Percentiles rank a stretch among this genome's conserved stretches.
Evolutionary conservation across 2,329 filamentous ascomycete species (phyloP).

Genomic region (Aspergillus luchuensis): DNA sequence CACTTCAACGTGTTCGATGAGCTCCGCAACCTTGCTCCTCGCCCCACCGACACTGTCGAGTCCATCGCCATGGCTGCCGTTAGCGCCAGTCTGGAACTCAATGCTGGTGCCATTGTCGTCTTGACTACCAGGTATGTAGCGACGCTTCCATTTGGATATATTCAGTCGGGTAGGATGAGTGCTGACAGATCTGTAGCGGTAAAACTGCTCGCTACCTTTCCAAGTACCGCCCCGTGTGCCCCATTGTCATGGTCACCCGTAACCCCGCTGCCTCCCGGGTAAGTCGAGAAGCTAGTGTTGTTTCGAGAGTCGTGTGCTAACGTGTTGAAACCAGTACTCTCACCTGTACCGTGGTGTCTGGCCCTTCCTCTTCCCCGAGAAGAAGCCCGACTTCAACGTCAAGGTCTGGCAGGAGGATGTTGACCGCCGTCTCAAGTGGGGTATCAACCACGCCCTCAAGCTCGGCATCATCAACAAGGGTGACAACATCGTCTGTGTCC

Average conservation of each 20-base stretch:
- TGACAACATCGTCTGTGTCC: constrained; percentile 68
- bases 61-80: constrained; percentile 97
- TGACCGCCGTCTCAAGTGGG: constrained; percentile 96
- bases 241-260: constrained; percentile 98
- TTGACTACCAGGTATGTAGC: constrained; percentile 76
- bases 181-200: constrained; percentile 59
- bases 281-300: constrained; percentile 32
- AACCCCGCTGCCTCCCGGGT: constrained; percentile 76
- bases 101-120: constrained; percentile 93
- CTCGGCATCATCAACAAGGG: constrained; percentile 79
- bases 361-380: constrained; percentile 90
- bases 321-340: constrained; percentile 60
- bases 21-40: constrained; percentile 77
- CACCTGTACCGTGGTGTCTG: constrained; percentile 98
- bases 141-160: neutral
- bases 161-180: constrained; percentile 7
- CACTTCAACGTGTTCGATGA: constrained; percentile 98
- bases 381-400: constrained; percentile 90
- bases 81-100: constrained; percentile 91
- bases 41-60: constrained; percentile 85
- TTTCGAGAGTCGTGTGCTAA: constrained; percentile 15
- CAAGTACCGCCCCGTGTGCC: constrained; percentile 98
- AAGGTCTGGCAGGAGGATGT: constrained; percentile 99
- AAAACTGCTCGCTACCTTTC: constrained; percentile 92
- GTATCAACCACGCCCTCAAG: constrained; percentile 80